Percentiles rank a stretch among this genome's conserved stretches.
Conservation (phyloP, 306 rosid genomes). For the Purshia tridentata region DNA sequence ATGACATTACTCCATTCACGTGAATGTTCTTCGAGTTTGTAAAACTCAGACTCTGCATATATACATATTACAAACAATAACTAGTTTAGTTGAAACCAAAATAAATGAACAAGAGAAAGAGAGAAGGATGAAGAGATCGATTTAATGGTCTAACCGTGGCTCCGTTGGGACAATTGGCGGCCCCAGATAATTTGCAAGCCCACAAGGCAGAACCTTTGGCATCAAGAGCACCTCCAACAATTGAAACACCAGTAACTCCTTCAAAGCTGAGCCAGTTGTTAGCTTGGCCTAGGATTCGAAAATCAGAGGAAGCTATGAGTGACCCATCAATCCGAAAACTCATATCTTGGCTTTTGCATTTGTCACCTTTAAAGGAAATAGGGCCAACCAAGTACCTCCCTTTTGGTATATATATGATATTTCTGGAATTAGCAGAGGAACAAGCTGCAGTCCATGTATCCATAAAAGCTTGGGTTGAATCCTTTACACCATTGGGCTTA, state of each 20-base stretch:
- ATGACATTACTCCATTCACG: neutral
- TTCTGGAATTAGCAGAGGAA: neutral
- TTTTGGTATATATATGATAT: slow-evolving; percentile 35
- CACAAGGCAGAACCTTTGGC: too few species aligned
- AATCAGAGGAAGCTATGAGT: too few species aligned
- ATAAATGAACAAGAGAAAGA: neutral
- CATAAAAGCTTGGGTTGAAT: slow-evolving; percentile 41
- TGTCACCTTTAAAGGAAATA: slow-evolving; percentile 22
- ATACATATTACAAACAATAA: too few species aligned
- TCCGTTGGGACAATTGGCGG: slow-evolving; percentile 22
- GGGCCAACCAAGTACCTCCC: slow-evolving; percentile 35
- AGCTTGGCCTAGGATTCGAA: too few species aligned
- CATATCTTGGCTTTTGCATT: slow-evolving; percentile 20
- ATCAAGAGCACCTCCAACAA: too few species aligned
- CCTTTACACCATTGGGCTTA: slow-evolving; percentile 32
- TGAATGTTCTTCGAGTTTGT: slow-evolving; percentile 21
- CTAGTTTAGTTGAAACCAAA: too few species aligned
- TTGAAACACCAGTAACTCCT: too few species aligned
- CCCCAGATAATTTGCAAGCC: too few species aligned
- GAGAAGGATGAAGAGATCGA: neutral
- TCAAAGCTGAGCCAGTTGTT: too few species aligned
- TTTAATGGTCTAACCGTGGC: slow-evolving; percentile 30
- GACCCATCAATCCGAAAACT: slow-evolving; percentile 29
- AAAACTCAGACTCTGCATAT: slow-evolving; percentile 24
- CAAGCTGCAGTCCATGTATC: slow-evolving; percentile 47